A percentile compares a stretch with the other conserved stretches of the same genome.
phyloP scores from a whole-genome alignment of 1,284 basidiomycete species.

The Blastosporella zonata region DNA sequence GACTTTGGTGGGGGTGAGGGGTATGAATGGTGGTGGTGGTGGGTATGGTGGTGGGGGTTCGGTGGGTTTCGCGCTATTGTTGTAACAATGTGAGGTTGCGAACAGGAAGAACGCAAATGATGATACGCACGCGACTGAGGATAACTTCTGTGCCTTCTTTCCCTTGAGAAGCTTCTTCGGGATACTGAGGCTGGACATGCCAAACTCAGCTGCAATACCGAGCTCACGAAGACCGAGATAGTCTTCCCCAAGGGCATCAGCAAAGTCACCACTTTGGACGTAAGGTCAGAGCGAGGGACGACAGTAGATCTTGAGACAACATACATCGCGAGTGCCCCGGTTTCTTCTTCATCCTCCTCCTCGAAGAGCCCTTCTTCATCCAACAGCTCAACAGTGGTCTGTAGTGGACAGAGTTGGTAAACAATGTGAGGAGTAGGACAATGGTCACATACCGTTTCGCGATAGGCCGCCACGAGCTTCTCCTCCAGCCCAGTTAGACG shows the following conservation, averaged over 20 bases:
- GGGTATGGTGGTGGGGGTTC: conserved; percentile 86
- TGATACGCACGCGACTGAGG: conserved; percentile 45
- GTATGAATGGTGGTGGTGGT: conserved; percentile 77
- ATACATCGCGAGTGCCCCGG: conserved; percentile 71
- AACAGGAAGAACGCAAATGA: conserved; percentile 4
- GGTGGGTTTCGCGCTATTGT: conserved; percentile 52
- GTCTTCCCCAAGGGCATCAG: conserved; percentile 88
- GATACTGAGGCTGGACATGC: conserved; percentile 74
- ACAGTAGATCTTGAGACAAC: conserved; percentile 20
- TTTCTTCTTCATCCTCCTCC: conserved; percentile 71
- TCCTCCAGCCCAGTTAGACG: conserved; percentile 80
- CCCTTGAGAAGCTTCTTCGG: conserved; percentile 80
- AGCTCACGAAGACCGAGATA: conserved; percentile 88
- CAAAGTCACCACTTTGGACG: conserved; percentile 72
- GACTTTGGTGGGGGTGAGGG: conserved; percentile 61
- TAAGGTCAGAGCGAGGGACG: conserved; percentile 2
- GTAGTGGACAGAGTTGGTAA: conserved; percentile 12
- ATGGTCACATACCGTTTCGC: conserved; percentile 61
- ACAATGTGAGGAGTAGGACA: neutral
- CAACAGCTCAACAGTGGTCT: conserved; percentile 60
- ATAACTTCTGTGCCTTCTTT: conserved; percentile 44
- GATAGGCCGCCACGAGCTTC: conserved; percentile 81
- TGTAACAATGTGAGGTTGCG: conserved; percentile 7
- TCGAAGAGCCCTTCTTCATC: conserved; percentile 83
- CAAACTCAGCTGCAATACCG: conserved; percentile 87